phyloP scores from a whole-genome alignment of 192 early-diverging fungal species.

The Coemansia sp. region DNA sequence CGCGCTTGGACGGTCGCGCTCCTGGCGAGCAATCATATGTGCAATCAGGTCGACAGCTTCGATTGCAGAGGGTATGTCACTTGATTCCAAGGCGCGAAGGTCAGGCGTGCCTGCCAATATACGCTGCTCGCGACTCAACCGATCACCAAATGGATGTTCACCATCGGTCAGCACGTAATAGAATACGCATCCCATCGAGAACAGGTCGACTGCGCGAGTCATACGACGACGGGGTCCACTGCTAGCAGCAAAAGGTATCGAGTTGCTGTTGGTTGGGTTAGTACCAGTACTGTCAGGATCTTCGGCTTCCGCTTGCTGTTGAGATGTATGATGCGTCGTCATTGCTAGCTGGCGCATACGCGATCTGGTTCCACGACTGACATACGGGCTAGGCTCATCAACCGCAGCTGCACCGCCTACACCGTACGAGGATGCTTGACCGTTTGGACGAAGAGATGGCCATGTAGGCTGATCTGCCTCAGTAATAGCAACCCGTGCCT shows the following conservation, averaged over 20 bases:
- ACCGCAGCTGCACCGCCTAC: background rate
- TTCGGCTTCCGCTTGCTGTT: conserved; percentile 13
- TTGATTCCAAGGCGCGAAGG: conserved; percentile 67
- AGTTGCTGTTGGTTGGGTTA: conserved; percentile 11
- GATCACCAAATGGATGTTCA: conserved; percentile 94
- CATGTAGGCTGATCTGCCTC: conserved; percentile 21
- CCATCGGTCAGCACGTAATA: conserved; percentile 89
- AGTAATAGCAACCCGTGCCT: conserved; percentile 17
- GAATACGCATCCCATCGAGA: conserved; percentile 93
- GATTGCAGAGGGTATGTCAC: conserved; percentile 62
- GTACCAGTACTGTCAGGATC: conserved; percentile 33
- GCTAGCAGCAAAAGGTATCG: conserved; percentile 5
- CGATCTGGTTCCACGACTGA: conserved; percentile 41
- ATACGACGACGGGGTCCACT: conserved; percentile 50
- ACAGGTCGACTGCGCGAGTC: conserved; percentile 91
- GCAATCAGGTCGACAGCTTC: conserved; percentile 90
- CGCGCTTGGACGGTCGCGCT: conserved; percentile 77
- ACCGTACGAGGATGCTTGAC: background rate
- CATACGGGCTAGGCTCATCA: conserved; percentile 47
- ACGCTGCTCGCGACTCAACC: conserved; percentile 84
- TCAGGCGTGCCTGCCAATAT: conserved; percentile 76
- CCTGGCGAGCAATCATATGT: conserved; percentile 80
- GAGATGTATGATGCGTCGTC: conserved; percentile 9
- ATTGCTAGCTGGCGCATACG: conserved; percentile 35
- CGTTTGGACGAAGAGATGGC: conserved; percentile 19